Conservation (phyloP, 257 asterid species). For the Schizonepeta tenuifolia region DNA sequence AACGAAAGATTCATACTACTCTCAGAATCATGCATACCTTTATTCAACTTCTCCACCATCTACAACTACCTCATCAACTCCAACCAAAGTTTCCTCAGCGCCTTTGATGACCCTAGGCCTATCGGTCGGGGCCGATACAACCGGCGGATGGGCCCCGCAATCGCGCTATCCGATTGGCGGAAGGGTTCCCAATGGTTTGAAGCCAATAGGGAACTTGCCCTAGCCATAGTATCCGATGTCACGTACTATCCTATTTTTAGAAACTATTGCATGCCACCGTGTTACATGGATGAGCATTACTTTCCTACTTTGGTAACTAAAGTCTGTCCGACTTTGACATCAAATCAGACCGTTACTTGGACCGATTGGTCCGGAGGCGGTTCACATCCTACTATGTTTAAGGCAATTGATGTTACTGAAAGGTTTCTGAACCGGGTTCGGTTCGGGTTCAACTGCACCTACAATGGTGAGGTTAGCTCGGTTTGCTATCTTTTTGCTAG, state of each 20-base stretch:
- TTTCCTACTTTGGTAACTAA: constrained; percentile 72
- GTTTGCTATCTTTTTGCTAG: constrained; percentile 77
- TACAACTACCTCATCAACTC: constrained; percentile 62
- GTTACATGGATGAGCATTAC: constrained; percentile 89
- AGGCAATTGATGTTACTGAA: constrained; percentile 43
- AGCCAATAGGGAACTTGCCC: constrained; percentile 52
- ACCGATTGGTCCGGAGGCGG: constrained; percentile 79
- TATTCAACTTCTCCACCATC: constrained; percentile 66
- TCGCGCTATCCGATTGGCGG: constrained; percentile 60
- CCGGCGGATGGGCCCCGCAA: constrained; percentile 59
- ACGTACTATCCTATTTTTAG: constrained; percentile 56
- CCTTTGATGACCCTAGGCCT: constrained; percentile 64
- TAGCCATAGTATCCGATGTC: constrained; percentile 57
- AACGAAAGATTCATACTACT: constrained; percentile 70
- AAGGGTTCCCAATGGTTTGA: constrained; percentile 88
- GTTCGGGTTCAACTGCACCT: constrained; percentile 51
- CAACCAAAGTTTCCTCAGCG: constrained; percentile 53
- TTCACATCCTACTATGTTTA: constrained; percentile 57
- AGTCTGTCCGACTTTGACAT: constrained; percentile 51
- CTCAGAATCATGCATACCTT: constrained; percentile 81
- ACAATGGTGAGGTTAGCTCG: constrained; percentile 55
- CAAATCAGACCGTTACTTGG: constrained; percentile 70
- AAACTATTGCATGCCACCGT: constrained; percentile 74
- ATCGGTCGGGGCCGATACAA: constrained; percentile 75
- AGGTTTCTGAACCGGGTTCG: constrained; percentile 51